These are phyloP conservation scores for Talaromyces sp. DNA, from an alignment of 2,329 filamentous ascomycete species.

Conservation along the genomic window DNA sequence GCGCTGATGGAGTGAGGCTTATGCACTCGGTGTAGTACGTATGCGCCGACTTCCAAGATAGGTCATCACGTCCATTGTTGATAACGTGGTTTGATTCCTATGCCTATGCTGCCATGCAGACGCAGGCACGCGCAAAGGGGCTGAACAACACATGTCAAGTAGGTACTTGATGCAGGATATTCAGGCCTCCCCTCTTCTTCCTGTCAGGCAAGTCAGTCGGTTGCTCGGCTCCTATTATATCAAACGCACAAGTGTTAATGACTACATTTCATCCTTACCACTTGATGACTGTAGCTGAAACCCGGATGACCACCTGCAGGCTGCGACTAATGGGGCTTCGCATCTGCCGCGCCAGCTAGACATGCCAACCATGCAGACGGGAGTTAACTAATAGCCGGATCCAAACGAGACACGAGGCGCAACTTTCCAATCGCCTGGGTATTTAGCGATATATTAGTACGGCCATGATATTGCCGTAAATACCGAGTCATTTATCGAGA, in stretches of 20 bases:
- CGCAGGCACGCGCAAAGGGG: not conserved
- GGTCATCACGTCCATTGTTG: not conserved
- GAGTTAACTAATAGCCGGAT: not conserved
- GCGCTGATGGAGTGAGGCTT: not conserved
- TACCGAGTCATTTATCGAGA: not conserved
- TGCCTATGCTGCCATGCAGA: constrained; percentile 4
- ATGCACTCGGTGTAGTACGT: not conserved
- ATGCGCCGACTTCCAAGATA: not conserved
- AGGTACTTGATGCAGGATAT: not conserved
- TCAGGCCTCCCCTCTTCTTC: not conserved
- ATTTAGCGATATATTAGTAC: not conserved
- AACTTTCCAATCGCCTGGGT: constrained; percentile 1
- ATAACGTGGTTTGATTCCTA: not conserved
- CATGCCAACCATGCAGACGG: not conserved
- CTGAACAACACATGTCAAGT: not conserved
- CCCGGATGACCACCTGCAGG: too few relatives aligned
- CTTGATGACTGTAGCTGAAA: too few relatives aligned
- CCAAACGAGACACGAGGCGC: constrained; percentile 5
- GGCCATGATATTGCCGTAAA: too few relatives aligned
- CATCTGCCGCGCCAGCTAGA: not conserved
- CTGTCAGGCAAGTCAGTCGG: not conserved
- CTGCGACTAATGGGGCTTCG: not conserved
- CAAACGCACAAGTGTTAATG: not conserved
- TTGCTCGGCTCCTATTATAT: not conserved
- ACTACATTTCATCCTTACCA: too few relatives aligned